phyloP scores from a whole-genome alignment of 768 basidiomycete genomes.

The Dioszegia crocea region DNA sequence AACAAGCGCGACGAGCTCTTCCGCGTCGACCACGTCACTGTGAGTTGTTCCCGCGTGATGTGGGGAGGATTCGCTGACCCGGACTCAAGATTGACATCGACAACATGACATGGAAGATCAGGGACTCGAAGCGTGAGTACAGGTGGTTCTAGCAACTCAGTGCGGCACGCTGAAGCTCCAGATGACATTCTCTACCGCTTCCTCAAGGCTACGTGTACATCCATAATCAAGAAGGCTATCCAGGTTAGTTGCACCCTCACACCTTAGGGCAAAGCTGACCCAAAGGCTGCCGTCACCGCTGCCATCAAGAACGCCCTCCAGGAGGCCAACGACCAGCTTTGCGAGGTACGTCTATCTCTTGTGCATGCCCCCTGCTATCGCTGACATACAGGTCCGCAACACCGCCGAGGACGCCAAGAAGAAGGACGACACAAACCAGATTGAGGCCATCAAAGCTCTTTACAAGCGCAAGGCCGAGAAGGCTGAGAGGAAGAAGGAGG shows the following conservation, averaged over 20 bases:
- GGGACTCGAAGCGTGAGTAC: slow-evolving; percentile 88
- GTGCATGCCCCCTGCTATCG: background rate
- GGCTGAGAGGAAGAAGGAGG: slow-evolving; percentile 53
- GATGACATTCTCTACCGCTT: slow-evolving; percentile 76
- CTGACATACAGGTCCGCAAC: background rate
- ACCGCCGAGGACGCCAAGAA: slow-evolving; percentile 56
- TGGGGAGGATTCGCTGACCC: background rate
- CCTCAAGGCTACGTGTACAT: slow-evolving; percentile 70
- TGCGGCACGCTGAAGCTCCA: too few species aligned
- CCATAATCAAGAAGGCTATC: slow-evolving; percentile 63
- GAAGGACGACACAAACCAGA: slow-evolving; percentile 43
- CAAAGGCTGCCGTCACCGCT: slow-evolving; percentile 59
- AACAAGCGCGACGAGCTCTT: slow-evolving; percentile 46
- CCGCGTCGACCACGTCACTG: slow-evolving; percentile 53
- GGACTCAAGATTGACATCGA: slow-evolving; percentile 68
- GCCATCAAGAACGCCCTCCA: slow-evolving; percentile 76
- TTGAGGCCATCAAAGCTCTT: slow-evolving; percentile 40
- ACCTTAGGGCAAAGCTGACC: too few species aligned
- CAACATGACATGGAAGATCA: slow-evolving; percentile 63
- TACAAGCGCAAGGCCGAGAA: slow-evolving; percentile 52
- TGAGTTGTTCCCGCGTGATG: background rate
- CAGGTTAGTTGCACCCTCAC: slow-evolving; percentile 55
- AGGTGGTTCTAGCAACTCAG: too few species aligned
- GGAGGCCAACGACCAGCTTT: slow-evolving; percentile 83
- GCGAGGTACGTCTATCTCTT: slow-evolving; percentile 59